Evolutionary conservation across 805 yeast species (phyloP), one percentile per base, ranked within the genome.

Genomic region (Wickerhamomyces sydowiorum): DNA sequence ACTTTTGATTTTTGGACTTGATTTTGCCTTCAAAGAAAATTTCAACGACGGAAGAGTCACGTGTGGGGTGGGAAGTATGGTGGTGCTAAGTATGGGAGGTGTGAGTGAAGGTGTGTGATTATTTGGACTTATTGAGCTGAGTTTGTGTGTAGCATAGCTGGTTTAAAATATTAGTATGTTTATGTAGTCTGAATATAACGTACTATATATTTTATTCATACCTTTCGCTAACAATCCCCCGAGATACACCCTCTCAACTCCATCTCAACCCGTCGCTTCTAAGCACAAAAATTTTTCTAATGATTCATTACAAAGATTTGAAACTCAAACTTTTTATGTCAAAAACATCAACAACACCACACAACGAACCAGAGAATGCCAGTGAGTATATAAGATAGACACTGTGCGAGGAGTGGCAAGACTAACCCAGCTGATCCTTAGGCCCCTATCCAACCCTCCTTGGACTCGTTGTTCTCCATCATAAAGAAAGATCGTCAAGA

Each of bases 391-490:
- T 24, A 8, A 24, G 10, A 12, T 24, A 8, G 27, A 24, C 12
- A 24, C 12, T n/a, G n/a, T n/a, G n/a, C n/a, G n/a, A n/a, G 8
- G 27, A 12, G 10, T 24, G 12, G 12, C 27, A 8, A 12, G 12
- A 29, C 7, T n/a, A n/a, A 32, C 35, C 7, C n/a, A n/a, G n/a
- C n/a, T n/a, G n/a, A n/a, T n/a, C n/a, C n/a, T n/a, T n/a, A 50
- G 56, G 38, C 49, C 17, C 45, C 56, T 44, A 62, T 76, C 39
- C 84, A 78, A 52, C 86, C 86, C 13, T 57, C 71, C 7, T 53
- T 75, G 15, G 73, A 67, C 18, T 62, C 66, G n/a, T 58, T 80
- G 19, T 56, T 61, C 36, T 65, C 64, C 7, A 67, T 72, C 38
- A 61, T 72, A 32, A 51, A 57, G 24, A 54, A 57, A 17, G 71